A percentile compares a stretch with the other conserved stretches of the same genome.
phyloP scores from a whole-genome alignment of 1,284 basidiomycete genomes.

The Takashimella tepidaria region DNA sequence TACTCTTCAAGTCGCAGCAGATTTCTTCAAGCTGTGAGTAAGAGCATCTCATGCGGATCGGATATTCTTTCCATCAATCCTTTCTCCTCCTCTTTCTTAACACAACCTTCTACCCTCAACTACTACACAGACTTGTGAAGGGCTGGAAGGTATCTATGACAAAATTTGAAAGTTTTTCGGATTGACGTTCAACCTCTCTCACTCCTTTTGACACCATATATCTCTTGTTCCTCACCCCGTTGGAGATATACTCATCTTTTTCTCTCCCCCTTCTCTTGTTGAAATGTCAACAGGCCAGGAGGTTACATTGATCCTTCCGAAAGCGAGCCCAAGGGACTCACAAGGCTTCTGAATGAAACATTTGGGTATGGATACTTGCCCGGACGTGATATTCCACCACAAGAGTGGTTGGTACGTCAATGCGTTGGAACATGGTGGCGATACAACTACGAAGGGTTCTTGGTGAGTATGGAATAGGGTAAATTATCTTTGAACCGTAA shows the following conservation, averaged over 20 bases:
- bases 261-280: too few species aligned
- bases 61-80: too few species aligned
- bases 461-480: constrained; percentile 57
- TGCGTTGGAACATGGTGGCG: constrained; percentile 96
- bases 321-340: constrained; percentile 83
- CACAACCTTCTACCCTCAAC: too few species aligned
- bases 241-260: too few species aligned
- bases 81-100: not conserved
- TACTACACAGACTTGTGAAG: too few species aligned
- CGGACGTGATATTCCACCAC: constrained; percentile 27
- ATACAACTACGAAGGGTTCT: constrained; percentile 96
- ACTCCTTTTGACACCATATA: too few species aligned
- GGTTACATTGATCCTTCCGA: constrained; percentile 96
- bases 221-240: too few species aligned
- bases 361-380: constrained; percentile 58
- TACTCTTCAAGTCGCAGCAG: constrained; percentile 96
- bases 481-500: not conserved
- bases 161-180: too few species aligned
- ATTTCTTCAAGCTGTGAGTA: constrained; percentile 95
- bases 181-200: too few species aligned
- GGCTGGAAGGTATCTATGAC: too few species aligned
- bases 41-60: too few species aligned
- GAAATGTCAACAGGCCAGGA: too few species aligned
- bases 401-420: constrained; percentile 94
- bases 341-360: constrained; percentile 77